phyloP scores from a whole-genome alignment of 495 filamentous ascomycete species.

The Cercophora scortea region DNA sequence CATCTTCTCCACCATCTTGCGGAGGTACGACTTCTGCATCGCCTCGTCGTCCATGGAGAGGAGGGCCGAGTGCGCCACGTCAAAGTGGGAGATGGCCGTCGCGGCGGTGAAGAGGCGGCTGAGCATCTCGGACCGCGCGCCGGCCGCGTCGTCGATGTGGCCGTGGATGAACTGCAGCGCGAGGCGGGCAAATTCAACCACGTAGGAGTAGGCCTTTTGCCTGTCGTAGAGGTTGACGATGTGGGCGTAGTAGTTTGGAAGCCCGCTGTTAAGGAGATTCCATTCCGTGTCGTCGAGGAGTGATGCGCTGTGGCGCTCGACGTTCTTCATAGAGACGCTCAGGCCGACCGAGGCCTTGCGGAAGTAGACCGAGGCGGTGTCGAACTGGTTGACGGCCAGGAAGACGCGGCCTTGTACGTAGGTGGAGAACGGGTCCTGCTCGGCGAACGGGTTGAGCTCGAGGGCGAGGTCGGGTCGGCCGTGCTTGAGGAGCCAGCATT shows the following conservation, averaged over 20 bases:
- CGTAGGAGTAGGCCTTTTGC: conserved; percentile 63
- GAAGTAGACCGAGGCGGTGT: conserved; percentile 68
- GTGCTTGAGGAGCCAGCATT: conserved; percentile 63
- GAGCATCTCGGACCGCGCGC: conserved; percentile 58
- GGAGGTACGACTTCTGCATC: conserved; percentile 55
- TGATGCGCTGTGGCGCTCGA: conserved; percentile 40
- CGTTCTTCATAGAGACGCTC: conserved; percentile 33
- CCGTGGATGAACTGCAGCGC: conserved; percentile 56
- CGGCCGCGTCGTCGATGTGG: conserved; percentile 29
- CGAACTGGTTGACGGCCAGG: conserved; percentile 62
- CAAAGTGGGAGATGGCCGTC: conserved; percentile 66
- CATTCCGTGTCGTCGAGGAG: conserved; percentile 66
- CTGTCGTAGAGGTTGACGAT: conserved; percentile 75
- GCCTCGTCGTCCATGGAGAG: conserved; percentile 60
- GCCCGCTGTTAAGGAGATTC: conserved; percentile 64
- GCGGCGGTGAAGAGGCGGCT: conserved; percentile 76
- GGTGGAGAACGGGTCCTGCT: conserved; percentile 59
- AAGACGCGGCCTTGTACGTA: conserved; percentile 82
- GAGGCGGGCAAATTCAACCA: conserved; percentile 75
- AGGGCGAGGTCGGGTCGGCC: conserved; percentile 64
- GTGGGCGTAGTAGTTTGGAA: conserved; percentile 80
- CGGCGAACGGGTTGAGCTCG: conserved; percentile 65
- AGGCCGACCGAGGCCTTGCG: conserved; percentile 75
- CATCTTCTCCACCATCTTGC: conserved; percentile 62
- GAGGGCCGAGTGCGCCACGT: conserved; percentile 74